Conservation (phyloP, 495 filamentous ascomycete genomes). For the Penicillium atrosanguineum region DNA sequence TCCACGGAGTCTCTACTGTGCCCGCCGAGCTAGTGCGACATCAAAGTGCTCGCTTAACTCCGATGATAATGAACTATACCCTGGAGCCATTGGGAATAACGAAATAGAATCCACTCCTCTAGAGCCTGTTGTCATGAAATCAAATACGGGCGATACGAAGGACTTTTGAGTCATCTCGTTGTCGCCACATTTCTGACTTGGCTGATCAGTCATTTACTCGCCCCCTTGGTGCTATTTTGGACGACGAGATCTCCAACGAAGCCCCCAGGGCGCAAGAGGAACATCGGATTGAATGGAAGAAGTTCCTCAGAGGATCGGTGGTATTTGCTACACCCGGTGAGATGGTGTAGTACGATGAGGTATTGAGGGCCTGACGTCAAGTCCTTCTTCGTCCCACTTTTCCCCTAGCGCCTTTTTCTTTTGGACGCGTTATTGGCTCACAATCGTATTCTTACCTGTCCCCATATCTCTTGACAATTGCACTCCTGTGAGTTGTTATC, state of each 20-base stretch:
- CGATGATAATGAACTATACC: background rate
- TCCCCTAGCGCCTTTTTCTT: conserved; percentile 1
- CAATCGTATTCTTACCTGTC: conserved; percentile 9
- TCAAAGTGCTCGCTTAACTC: conserved; percentile 9
- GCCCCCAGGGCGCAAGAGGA: background rate
- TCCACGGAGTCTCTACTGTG: conserved; percentile 64
- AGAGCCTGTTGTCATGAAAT: background rate
- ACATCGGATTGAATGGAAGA: background rate
- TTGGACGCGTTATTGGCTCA: background rate
- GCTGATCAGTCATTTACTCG: too few relatives aligned
- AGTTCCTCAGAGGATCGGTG: background rate
- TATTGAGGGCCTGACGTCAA: conserved; percentile 11
- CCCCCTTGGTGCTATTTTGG: background rate
- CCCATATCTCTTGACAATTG: background rate
- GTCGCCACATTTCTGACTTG: too few relatives aligned
- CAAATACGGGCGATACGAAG: background rate
- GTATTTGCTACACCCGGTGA: background rate
- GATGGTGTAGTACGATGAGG: conserved; percentile 5
- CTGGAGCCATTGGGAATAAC: background rate
- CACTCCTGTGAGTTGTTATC: background rate
- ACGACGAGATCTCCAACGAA: background rate
- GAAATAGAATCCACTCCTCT: background rate
- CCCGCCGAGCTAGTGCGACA: conserved; percentile 54
- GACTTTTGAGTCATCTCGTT: background rate
- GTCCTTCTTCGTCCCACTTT: conserved; percentile 14